Percentiles rank a stretch among this genome's conserved stretches.
Conservation (phyloP, 169 alveolate genomes). For the Theileria orientalis region DNA sequence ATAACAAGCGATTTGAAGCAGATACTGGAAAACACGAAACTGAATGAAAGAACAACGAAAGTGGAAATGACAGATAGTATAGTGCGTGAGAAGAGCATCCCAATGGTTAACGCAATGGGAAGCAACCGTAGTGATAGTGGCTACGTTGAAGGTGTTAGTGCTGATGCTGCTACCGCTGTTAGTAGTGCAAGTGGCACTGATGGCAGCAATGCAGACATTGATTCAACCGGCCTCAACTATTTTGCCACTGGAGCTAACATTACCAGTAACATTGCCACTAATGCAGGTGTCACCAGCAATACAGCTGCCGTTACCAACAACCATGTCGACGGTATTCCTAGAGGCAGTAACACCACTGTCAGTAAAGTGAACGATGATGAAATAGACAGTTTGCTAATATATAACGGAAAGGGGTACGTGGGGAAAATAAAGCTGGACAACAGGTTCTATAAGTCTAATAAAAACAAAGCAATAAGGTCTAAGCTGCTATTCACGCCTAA, state of each 20-base stretch:
- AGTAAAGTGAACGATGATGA: background rate
- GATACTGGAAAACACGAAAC: background rate
- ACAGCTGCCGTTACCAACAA: too few species aligned
- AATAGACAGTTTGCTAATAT: background rate
- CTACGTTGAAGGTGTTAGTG: background rate
- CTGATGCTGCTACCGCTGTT: background rate
- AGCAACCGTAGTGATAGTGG: too few species aligned
- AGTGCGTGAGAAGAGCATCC: background rate
- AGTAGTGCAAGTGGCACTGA: background rate
- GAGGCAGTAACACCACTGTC: too few species aligned
- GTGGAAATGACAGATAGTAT: background rate
- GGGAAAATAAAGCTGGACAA: constrained; percentile 43
- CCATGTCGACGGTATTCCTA: too few species aligned
- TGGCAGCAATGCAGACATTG: background rate
- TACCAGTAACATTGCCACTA: background rate
- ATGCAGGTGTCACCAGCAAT: background rate
- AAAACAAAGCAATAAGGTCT: constrained; percentile 9
- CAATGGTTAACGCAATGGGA: background rate
- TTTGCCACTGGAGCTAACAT: background rate
- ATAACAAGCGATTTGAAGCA: constrained; percentile 33
- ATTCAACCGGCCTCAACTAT: too few species aligned
- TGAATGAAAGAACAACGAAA: background rate
- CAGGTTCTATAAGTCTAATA: constrained; percentile 37
- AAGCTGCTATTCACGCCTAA: background rate
- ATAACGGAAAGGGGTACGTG: background rate